Evolutionary conservation across 768 basidiomycete genomes (phyloP).

Genomic region (Royoungia palumana): DNA sequence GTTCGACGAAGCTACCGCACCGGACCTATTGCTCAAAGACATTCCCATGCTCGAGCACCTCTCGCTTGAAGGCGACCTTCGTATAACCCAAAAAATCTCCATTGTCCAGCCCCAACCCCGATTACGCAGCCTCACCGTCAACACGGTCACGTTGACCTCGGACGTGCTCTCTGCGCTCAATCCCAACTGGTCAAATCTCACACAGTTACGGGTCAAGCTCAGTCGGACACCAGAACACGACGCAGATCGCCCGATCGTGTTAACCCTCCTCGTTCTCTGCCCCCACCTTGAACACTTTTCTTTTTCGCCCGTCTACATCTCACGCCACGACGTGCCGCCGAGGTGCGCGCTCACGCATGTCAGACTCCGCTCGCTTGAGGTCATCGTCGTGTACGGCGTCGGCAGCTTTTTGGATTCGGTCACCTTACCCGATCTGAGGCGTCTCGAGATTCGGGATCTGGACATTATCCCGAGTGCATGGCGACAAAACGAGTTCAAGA

Average conservation of each 20-base stretch:
- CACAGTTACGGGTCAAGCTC: conserved; percentile 8
- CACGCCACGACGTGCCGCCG: background rate
- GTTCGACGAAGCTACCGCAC: conserved; percentile 9
- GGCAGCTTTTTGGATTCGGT: conserved; percentile 10
- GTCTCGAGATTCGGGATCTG: conserved; percentile 11
- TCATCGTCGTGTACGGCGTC: conserved; percentile 5
- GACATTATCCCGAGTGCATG: conserved; percentile 17
- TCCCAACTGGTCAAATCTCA: conserved; percentile 16
- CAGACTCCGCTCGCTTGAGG: conserved; percentile 8
- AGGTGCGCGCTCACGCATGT: conserved; percentile 9
- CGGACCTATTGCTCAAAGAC: conserved; percentile 14
- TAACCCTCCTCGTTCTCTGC: conserved; percentile 18
- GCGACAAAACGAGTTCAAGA: conserved; percentile 9
- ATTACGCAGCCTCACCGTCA: conserved; percentile 15
- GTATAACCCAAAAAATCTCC: conserved; percentile 2
- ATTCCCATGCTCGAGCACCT: conserved; percentile 19
- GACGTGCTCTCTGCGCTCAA: conserved; percentile 9
- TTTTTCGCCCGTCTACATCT: conserved; percentile 7
- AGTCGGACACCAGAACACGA: background rate
- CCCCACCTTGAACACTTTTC: conserved; percentile 15
- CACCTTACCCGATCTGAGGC: conserved; percentile 12
- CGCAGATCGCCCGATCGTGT: background rate
- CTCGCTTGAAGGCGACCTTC: conserved; percentile 11
- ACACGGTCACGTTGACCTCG: background rate
- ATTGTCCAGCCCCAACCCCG: conserved; percentile 4